Evolutionary conservation across 2,329 filamentous ascomycete genomes (phyloP).

Genomic region (Exserohilum rostratum): DNA sequence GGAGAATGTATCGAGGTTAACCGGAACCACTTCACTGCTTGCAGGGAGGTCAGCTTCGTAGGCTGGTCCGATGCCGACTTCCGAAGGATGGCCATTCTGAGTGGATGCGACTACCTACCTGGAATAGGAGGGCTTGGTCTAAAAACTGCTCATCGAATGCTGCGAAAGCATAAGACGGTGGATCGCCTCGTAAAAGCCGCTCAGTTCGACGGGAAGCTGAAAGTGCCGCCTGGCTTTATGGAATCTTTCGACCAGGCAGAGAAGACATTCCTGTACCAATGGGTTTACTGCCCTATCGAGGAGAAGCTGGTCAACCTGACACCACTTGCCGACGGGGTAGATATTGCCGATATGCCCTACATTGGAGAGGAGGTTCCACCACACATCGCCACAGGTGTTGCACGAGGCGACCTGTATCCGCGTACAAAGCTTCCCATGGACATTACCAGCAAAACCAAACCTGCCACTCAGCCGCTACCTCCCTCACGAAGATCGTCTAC

Average conservation of each 20-base stretch:
- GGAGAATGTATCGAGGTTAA: constrained; percentile 93
- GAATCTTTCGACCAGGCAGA: constrained; percentile 85
- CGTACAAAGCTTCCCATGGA: constrained; percentile 76
- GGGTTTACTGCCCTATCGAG: constrained; percentile 83
- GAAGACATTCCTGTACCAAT: constrained; percentile 89
- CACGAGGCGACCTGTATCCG: constrained; percentile 82
- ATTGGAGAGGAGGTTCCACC: constrained; percentile 77
- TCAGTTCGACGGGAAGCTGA: constrained; percentile 86
- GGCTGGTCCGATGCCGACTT: constrained; percentile 95
- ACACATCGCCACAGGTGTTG: constrained; percentile 73
- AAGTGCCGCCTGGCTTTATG: constrained; percentile 80
- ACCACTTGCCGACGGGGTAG: constrained; percentile 65
- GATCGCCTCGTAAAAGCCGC: constrained; percentile 82
- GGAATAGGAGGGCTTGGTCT: constrained; percentile 85
- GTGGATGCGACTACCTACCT: constrained; percentile 93
- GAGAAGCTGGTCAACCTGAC: constrained; percentile 78
- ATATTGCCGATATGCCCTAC: constrained; percentile 75
- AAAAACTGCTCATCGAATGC: constrained; percentile 89
- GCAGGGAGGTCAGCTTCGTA: constrained; percentile 83
- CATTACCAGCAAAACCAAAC: constrained; percentile 38
- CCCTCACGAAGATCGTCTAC: constrained; percentile 41
- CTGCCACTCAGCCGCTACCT: constrained; percentile 45
- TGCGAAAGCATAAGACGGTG: constrained; percentile 87
- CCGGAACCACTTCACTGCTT: constrained; percentile 84
- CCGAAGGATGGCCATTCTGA: constrained; percentile 92